Evolutionary conservation across 345 rosid species (phyloP).

Genomic region (Nephelium lappaceum): DNA sequence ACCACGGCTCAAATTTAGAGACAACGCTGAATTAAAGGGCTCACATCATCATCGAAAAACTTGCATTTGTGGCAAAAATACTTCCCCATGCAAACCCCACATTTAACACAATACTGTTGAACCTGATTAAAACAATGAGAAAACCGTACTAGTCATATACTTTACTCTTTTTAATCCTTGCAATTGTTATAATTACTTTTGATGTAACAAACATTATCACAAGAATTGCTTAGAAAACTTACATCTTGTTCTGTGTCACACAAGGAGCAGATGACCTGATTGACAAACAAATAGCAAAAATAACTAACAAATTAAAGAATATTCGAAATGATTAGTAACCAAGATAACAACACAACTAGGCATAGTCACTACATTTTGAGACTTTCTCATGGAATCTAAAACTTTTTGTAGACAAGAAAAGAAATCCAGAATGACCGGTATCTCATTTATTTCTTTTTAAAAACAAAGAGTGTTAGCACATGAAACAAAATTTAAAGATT

Average conservation of each 20-base stretch:
- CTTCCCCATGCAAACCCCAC: slow-evolving; percentile 80
- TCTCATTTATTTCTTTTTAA: not conserved
- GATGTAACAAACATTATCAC: not conserved
- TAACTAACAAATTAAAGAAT: not conserved
- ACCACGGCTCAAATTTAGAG: not conserved
- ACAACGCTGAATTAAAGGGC: not conserved
- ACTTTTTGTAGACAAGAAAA: not conserved
- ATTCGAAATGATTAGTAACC: not conserved
- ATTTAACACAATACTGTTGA: slow-evolving; percentile 53
- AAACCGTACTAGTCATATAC: not conserved
- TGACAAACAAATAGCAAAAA: not conserved
- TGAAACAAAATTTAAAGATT: not conserved
- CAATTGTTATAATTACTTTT: not conserved
- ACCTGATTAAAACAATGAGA: slow-evolving; percentile 38
- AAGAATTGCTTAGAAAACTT: slow-evolving; percentile 28
- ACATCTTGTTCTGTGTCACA: slow-evolving; percentile 76
- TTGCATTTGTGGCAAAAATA: slow-evolving; percentile 73
- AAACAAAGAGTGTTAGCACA: not conserved
- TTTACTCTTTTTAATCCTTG: not conserved
- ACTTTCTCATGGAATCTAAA: not conserved
- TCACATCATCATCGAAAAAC: slow-evolving; percentile 74
- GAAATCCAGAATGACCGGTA: slow-evolving; percentile 1
- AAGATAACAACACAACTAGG: not conserved
- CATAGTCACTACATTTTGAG: not conserved
- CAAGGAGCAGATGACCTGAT: slow-evolving; percentile 71